A percentile compares a stretch with the other conserved stretches of the same genome.
phyloP scores from a whole-genome alignment of 2,329 filamentous ascomycete genomes.

The Scedosporium apiospermum region DNA sequence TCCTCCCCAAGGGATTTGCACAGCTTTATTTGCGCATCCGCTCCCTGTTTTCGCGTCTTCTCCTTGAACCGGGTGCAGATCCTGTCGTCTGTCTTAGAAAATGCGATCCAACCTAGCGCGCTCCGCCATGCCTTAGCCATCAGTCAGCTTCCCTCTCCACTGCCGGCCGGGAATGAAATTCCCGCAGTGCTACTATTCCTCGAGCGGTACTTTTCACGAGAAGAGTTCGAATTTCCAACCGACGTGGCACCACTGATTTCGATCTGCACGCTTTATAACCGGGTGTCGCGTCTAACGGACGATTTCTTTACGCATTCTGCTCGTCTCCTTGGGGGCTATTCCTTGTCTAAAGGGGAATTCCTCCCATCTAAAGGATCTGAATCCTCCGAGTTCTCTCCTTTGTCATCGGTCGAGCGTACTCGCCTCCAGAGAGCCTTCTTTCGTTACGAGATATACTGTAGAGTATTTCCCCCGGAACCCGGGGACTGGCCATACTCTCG shows the following conservation, averaged over 20 bases:
- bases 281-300: neutral
- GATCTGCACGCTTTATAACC: neutral
- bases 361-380: too few relatives aligned
- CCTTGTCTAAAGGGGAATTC: too few relatives aligned
- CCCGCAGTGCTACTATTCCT: neutral
- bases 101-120: neutral
- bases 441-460: constrained; percentile 5
- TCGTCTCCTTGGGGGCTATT: neutral
- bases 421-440: constrained; percentile 7
- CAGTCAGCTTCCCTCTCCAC: neutral
- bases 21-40: neutral
- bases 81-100: neutral
- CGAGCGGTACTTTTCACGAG: neutral
- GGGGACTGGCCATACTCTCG: neutral
- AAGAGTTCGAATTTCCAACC: neutral
- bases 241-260: neutral
- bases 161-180: neutral
- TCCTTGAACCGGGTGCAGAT: neutral
- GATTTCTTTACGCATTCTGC: neutral
- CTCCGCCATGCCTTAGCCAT: neutral
- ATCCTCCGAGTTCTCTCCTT: neutral
- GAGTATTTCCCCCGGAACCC: neutral
- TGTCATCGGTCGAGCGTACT: neutral
- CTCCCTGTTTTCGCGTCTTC: neutral
- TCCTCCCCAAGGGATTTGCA: neutral